Conservation (phyloP, 768 basidiomycete species). For the Roridomyces roridus region DNA sequence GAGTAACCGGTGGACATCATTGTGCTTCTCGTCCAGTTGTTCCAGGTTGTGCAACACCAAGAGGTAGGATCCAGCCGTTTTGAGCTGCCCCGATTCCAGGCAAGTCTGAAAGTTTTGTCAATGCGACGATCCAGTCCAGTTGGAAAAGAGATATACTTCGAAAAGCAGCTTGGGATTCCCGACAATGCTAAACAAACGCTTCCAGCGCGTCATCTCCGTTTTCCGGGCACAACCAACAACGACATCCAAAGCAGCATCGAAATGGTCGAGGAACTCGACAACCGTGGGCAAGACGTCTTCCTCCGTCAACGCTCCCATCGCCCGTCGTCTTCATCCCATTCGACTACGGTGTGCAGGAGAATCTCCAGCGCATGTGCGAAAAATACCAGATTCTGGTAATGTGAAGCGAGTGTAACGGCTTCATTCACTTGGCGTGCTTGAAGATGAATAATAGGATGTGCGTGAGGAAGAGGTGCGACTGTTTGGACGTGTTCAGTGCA, state of each 20-base stretch:
- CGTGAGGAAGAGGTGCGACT: conserved; percentile 95
- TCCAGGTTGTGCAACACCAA: conserved; percentile 94
- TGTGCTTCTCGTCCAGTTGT: conserved; percentile 79
- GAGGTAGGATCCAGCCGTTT: conserved; percentile 91
- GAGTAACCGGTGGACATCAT: conserved; percentile 83
- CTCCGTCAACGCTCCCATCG: conserved; percentile 18
- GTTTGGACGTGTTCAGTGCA: neutral
- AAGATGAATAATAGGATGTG: conserved; percentile 89
- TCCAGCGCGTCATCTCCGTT: conserved; percentile 93
- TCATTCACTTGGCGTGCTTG: conserved; percentile 66
- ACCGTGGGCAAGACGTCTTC: conserved; percentile 67
- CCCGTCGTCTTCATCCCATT: conserved; percentile 67
- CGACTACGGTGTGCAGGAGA: conserved; percentile 90
- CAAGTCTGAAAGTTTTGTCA: conserved; percentile 60
- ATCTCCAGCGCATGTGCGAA: conserved; percentile 96
- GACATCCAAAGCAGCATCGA: conserved; percentile 89
- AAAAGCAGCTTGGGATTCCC: conserved; percentile 91
- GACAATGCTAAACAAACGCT: conserved; percentile 84
- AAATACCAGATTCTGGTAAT: conserved; percentile 89
- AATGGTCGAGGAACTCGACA: conserved; percentile 93
- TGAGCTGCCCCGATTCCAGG: conserved; percentile 70
- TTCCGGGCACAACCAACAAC: conserved; percentile 96
- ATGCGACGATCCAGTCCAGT: too few relatives aligned
- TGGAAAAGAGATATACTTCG: conserved; percentile 60
- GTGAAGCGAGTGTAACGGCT: conserved; percentile 84